phyloP scores from a whole-genome alignment of 441 rosid genomes.

The Melastoma candidum region DNA sequence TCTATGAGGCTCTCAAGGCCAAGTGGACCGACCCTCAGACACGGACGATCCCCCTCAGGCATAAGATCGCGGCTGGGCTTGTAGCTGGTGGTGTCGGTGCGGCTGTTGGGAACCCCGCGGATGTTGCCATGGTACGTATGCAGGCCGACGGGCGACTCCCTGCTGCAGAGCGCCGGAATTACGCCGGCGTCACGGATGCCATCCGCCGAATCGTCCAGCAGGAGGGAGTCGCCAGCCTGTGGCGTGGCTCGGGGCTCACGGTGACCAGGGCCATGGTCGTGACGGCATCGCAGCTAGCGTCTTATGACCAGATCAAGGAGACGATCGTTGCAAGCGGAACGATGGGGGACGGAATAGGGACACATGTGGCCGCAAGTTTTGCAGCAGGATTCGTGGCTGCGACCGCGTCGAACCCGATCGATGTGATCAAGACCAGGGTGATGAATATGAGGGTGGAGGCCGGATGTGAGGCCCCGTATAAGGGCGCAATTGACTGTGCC shows the following conservation, averaged over 20 bases:
- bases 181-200: constrained; percentile 44
- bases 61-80: constrained; percentile 49
- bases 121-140: constrained; percentile 66
- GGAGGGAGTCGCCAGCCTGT: constrained; percentile 47
- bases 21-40: constrained; percentile 48
- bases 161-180: constrained; percentile 36
- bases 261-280: constrained; percentile 66
- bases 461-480: constrained; percentile 26
- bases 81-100: constrained; percentile 61
- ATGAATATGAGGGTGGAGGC: constrained; percentile 50
- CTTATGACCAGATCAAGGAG: constrained; percentile 62
- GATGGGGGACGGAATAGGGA: constrained; percentile 49
- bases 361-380: constrained; percentile 52
- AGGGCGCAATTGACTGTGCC: constrained; percentile 49
- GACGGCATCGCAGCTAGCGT: constrained; percentile 55
- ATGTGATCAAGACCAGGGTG: constrained; percentile 58
- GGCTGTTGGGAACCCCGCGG: constrained; percentile 58
- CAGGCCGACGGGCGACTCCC: constrained; percentile 65
- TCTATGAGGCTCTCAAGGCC: constrained; percentile 48
- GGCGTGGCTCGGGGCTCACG: constrained; percentile 56
- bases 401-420: constrained; percentile 53
- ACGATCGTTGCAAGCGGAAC: constrained; percentile 23
- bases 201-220: constrained; percentile 31
- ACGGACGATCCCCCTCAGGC: constrained; percentile 30
- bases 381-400: constrained; percentile 63